Evolutionary conservation across 179 eudicot genomes (phyloP).

Genomic region (Nepenthes alata): DNA sequence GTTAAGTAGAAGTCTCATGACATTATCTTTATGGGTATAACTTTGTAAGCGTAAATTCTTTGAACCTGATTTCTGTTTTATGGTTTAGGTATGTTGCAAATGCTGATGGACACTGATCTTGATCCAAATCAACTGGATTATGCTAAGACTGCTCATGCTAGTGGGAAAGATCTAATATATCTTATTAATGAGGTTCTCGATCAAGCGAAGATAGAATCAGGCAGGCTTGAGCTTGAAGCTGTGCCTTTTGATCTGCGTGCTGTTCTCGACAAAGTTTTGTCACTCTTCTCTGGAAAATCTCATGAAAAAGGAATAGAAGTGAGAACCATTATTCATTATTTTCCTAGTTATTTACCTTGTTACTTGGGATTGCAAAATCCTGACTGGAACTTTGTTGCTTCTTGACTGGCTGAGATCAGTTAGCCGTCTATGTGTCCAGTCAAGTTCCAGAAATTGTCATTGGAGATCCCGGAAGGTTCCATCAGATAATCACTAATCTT

Average conservation of each 20-base stretch:
- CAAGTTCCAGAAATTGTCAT: constrained; percentile 68
- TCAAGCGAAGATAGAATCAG: constrained; percentile 97
- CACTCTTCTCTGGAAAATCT: constrained; percentile 61
- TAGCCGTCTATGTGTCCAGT: constrained; percentile 83
- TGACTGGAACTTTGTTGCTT: constrained; percentile 7
- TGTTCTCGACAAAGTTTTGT: constrained; percentile 67
- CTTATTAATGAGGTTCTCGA: constrained; percentile 87
- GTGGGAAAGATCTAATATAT: constrained; percentile 75
- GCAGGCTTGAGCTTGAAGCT: constrained; percentile 87
- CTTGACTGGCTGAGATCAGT: constrained; percentile 29
- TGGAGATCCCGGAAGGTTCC: constrained; percentile 89
- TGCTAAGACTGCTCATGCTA: constrained; percentile 77
- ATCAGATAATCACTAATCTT: constrained; percentile 86
- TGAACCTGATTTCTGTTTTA: constrained; percentile 2
- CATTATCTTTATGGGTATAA: neutral
- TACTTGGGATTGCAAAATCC: constrained; percentile 2
- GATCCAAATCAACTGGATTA: constrained; percentile 60
- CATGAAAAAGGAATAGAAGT: constrained; percentile 78
- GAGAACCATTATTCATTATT: constrained; percentile 2
- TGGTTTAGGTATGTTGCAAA: constrained; percentile 81
- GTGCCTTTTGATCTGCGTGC: constrained; percentile 76
- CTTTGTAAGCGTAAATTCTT: neutral
- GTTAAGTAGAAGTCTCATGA: constrained; percentile 17
- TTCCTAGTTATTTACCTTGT: neutral
- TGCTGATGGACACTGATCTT: constrained; percentile 85